A percentile compares a stretch with the other conserved stretches of the same genome.
These are phyloP conservation scores for Fusarium anthophilum DNA, from an alignment of 2,329 filamentous ascomycete genomes.

Conservation along the genomic window DNA sequence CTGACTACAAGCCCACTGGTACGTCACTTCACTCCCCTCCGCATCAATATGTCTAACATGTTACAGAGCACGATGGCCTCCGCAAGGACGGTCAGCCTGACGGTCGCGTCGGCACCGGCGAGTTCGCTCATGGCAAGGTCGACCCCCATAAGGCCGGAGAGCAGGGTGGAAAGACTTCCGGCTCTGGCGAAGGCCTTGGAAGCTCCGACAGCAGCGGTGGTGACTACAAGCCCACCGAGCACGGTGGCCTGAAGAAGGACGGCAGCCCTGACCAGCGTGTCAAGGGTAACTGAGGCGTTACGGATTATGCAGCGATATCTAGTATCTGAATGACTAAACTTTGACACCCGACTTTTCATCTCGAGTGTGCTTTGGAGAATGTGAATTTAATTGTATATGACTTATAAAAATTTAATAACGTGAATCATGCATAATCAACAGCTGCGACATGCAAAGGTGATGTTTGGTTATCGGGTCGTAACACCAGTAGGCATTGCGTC, in stretches of 20 bases:
- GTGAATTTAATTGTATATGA: not conserved
- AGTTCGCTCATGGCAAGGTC: constrained; percentile 38
- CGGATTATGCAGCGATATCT: not conserved
- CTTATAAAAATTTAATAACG: fast-evolving
- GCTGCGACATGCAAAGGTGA: fast-evolving
- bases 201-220: constrained; percentile 3
- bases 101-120: constrained; percentile 34
- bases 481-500: not conserved
- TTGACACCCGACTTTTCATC: fast-evolving
- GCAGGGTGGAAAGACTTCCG: constrained; percentile 31
- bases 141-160: constrained; percentile 32
- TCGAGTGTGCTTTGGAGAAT: fast-evolving
- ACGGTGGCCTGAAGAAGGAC: constrained; percentile 24
- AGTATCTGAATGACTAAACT: not conserved
- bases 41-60: not conserved
- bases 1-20: constrained; percentile 31
- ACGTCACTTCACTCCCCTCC: not conserved
- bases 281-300: constrained; percentile 15
- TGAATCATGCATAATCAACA: fast-evolving
- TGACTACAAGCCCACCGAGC: constrained; percentile 29
- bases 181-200: not conserved
- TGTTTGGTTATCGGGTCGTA: not conserved
- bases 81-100: constrained; percentile 37
- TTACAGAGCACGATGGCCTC: constrained; percentile 34
- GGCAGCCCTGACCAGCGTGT: constrained; percentile 22